Evolutionary conservation across 2,329 filamentous ascomycete species (phyloP).

Genomic region (Diatrype stigma): DNA sequence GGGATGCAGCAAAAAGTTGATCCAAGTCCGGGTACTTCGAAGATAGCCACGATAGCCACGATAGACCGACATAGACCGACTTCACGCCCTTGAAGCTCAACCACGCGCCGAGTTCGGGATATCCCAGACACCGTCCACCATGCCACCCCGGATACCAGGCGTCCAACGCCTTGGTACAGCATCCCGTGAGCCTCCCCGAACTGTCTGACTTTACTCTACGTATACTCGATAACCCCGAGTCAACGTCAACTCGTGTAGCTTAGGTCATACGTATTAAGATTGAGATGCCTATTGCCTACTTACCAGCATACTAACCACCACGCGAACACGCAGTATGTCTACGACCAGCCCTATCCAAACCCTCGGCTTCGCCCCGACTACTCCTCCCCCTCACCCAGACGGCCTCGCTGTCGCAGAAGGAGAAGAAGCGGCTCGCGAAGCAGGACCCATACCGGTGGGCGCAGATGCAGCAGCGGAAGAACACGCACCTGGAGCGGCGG

Average conservation of each 20-base stretch:
- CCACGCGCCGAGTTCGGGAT: background rate
- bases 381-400: slow-evolving; percentile 58
- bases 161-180: slow-evolving; percentile 57
- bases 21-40: too few species aligned
- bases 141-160: slow-evolving; percentile 64
- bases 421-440: slow-evolving; percentile 62
- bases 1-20: background rate
- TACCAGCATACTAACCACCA: background rate
- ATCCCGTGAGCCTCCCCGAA: slow-evolving; percentile 47
- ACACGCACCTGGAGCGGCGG: slow-evolving; percentile 74
- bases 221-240: slow-evolving; percentile 2
- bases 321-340: slow-evolving; percentile 48
- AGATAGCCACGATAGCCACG: background rate
- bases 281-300: too few species aligned
- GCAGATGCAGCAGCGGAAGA: slow-evolving; percentile 78
- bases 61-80: background rate
- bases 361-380: slow-evolving; percentile 50
- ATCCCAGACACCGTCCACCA: slow-evolving; percentile 33
- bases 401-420: slow-evolving; percentile 58
- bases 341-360: slow-evolving; percentile 47
- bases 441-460: slow-evolving; percentile 79
- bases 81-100: background rate
- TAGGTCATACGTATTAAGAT: slow-evolving; percentile 13
- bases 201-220: background rate
- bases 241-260: slow-evolving; percentile 17